Evolutionary conservation across 2,329 filamentous ascomycete genomes (phyloP).

Genomic region (Aspergillus glaucus): DNA sequence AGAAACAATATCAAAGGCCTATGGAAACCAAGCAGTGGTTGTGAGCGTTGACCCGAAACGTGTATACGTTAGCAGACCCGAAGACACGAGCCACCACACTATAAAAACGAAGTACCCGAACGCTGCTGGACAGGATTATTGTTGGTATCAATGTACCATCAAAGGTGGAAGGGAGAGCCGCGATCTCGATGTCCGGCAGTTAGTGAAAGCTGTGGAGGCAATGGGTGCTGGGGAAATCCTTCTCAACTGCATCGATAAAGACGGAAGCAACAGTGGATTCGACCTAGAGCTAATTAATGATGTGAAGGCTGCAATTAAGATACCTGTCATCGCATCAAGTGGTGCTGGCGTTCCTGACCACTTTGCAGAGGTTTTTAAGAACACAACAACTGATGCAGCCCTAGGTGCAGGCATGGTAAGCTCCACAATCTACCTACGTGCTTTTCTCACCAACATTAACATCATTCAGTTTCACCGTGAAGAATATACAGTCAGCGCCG

Average conservation of each 20-base stretch:
- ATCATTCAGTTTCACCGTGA: slow-evolving; percentile 69
- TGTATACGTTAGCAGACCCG: slow-evolving; percentile 68
- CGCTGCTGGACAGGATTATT: slow-evolving; percentile 69
- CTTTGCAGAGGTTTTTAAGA: slow-evolving; percentile 82
- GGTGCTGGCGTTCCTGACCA: slow-evolving; percentile 83
- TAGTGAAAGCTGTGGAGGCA: slow-evolving; percentile 82
- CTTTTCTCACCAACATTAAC: slow-evolving; percentile 6
- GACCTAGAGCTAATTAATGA: slow-evolving; percentile 85
- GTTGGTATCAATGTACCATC: slow-evolving; percentile 97
- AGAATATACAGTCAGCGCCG: slow-evolving; percentile 89
- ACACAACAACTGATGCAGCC: slow-evolving; percentile 84
- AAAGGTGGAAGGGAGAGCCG: slow-evolving; percentile 92
- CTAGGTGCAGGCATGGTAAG: slow-evolving; percentile 84
- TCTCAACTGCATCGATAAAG: slow-evolving; percentile 95
- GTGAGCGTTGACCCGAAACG: slow-evolving; percentile 91
- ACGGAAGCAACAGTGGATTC: slow-evolving; percentile 90
- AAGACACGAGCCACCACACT: slow-evolving; percentile 67
- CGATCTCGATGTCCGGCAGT: slow-evolving; percentile 84
- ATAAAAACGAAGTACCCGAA: slow-evolving; percentile 65
- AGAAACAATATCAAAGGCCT: slow-evolving; percentile 87
- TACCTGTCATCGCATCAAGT: slow-evolving; percentile 92
- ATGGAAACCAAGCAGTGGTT: slow-evolving; percentile 94
- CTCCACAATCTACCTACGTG: slow-evolving; percentile 8
- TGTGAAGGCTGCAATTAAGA: slow-evolving; percentile 79
- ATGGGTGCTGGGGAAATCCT: slow-evolving; percentile 94